Percentiles rank a stretch among this genome's conserved stretches.
phyloP scores from a whole-genome alignment of 225 moss, liverwort and hornwort genomes.

The Bryum argenteum region DNA sequence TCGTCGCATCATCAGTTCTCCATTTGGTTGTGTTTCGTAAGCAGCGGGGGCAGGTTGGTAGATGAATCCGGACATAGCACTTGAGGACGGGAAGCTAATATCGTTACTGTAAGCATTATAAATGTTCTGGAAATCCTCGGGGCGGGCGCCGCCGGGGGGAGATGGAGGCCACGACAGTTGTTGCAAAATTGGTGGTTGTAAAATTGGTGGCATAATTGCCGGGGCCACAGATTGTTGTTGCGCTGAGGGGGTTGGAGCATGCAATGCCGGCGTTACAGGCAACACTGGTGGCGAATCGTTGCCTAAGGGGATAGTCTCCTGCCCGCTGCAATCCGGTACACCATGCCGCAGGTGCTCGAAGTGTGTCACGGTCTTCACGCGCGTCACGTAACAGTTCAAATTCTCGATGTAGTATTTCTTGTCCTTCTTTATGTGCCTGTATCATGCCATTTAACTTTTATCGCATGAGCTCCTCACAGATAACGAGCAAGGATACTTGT shows the following conservation, averaged over 20 bases:
- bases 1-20: conserved; percentile 21
- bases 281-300: conserved; percentile 1
- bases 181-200: background rate
- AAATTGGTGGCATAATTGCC: background rate
- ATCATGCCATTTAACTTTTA: conserved; percentile 15
- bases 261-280: conserved; percentile 12
- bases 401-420: conserved; percentile 59
- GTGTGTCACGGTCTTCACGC: conserved; percentile 46
- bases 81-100: conserved; percentile 17
- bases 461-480: background rate
- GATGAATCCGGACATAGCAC: conserved; percentile 4
- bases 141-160: conserved; percentile 19
- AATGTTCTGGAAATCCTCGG: background rate
- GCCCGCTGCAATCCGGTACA: conserved; percentile 28
- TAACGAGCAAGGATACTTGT: background rate
- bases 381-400: conserved; percentile 52
- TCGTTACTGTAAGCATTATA: background rate
- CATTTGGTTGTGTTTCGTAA: conserved; percentile 19
- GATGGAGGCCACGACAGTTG: conserved; percentile 18
- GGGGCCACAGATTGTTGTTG: conserved; percentile 13
- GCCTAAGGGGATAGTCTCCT: conserved; percentile 15
- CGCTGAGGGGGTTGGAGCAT: background rate
- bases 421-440: conserved; percentile 54
- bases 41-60: conserved; percentile 8
- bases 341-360: conserved; percentile 54